Evolutionary conservation across 78 protist genomes (phyloP), one percentile per base, ranked within the genome.

Genomic region (Thecamonas trahens): DNA sequence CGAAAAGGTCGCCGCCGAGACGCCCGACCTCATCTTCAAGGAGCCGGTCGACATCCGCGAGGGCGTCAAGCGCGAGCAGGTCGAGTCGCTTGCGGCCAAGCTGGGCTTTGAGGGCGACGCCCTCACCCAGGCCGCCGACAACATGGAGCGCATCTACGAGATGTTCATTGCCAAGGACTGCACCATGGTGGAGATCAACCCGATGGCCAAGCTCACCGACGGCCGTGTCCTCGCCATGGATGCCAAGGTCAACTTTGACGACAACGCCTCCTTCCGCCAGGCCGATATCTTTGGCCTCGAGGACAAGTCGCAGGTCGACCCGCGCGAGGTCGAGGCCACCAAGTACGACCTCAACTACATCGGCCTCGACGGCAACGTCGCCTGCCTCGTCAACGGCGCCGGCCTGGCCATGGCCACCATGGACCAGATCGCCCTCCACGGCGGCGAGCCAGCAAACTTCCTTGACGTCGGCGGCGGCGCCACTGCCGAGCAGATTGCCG

Each of bases 361-460:
- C 72, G 97, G 93, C 31, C 64, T 95, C 42, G 98, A 93, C 72
- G 99, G 99, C 49, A 83, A 76, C 83, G 91, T 96, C 69, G 99
- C 98, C 17, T 96, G 98, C 87, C 67, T 96, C 42, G 98, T 93
- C 57, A 95, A 96, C 83, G 99, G 99, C 37, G 99, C 99, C 17
- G 99, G 99, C 22, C 89, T 96, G 35, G 99, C 99, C 34, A 96
- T 96, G 99, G 99, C 99, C 45, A 94, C 98, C 50, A 92, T 96
- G 98, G 99, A 96, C 86, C 84, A 89, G 80, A 88, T 92, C 71
- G 71, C 77, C 66, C 79, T 77, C 22, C 55, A 69, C 70, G 98
- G 99, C 28, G 98, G 97, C 42, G 7, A 15, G 39, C 99, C 99
- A 13, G 99, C 99, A 53, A 96, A 96, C 95, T 96, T 96, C 76